Conservation (phyloP, 202 grass and related monocot species). For the Setaria italica region DNA sequence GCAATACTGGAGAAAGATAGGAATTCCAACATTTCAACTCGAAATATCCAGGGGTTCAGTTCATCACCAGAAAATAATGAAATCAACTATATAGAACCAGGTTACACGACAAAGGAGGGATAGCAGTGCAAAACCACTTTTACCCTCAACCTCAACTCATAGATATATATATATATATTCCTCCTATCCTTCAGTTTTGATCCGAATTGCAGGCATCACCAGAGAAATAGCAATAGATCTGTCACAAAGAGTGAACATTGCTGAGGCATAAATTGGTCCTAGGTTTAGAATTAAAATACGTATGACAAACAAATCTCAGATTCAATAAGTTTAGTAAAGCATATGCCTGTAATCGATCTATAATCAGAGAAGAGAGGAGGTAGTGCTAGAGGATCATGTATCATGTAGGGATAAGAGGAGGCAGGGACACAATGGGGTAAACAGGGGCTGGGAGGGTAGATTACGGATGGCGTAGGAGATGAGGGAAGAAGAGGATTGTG, state of each 20-base stretch:
- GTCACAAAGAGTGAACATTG: slow-evolving; percentile 17
- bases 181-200: not conserved
- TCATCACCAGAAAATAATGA: slow-evolving; percentile 11
- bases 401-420: not conserved
- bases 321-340: slow-evolving; percentile 30
- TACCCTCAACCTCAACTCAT: not conserved
- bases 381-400: not conserved
- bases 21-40: not conserved
- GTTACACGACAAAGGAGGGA: not conserved
- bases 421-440: not conserved
- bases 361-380: not conserved
- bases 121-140: slow-evolving; percentile 30
- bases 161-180: slow-evolving; percentile 22
- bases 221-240: slow-evolving; percentile 20
- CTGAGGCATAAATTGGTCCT: slow-evolving; percentile 12
- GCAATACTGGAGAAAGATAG: not conserved
- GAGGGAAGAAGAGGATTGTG: not conserved
- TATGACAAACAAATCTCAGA: slow-evolving; percentile 7
- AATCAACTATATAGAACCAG: slow-evolving; percentile 14
- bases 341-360: slow-evolving; percentile 30
- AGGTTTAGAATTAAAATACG: slow-evolving; percentile 15
- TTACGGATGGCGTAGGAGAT: not conserved
- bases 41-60: not conserved
- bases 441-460: not conserved
- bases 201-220: not conserved